phyloP scores from a whole-genome alignment of 345 rosid genomes.

The Nephelium lappaceum region DNA sequence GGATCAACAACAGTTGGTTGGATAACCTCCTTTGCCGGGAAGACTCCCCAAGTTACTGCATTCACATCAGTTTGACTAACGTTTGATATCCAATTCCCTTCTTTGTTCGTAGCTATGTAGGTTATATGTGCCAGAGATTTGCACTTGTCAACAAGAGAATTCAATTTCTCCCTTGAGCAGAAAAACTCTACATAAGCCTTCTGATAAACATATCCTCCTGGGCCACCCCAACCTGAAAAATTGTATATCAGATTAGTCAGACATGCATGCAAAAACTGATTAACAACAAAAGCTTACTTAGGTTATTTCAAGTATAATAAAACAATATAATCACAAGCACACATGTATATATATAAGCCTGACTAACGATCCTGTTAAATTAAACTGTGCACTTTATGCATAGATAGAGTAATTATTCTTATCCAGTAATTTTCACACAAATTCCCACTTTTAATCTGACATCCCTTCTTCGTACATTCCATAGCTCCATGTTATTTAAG shows the following conservation, averaged over 20 bases:
- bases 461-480: background rate
- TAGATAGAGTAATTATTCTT: background rate
- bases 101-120: slow-evolving; percentile 75
- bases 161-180: slow-evolving; percentile 77
- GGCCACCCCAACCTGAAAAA: slow-evolving; percentile 94
- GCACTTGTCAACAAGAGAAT: slow-evolving; percentile 65
- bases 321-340: background rate
- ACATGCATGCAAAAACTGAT: background rate
- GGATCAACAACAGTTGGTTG: slow-evolving; percentile 99
- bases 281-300: background rate
- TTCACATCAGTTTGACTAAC: slow-evolving; percentile 54
- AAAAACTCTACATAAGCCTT: slow-evolving; percentile 96
- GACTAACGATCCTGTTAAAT: too few species aligned
- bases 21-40: slow-evolving; percentile 84
- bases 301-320: background rate
- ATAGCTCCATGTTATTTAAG: background rate
- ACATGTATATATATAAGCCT: background rate
- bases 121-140: slow-evolving; percentile 60
- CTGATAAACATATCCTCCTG: slow-evolving; percentile 94
- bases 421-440: background rate
- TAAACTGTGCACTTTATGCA: background rate
- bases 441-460: background rate
- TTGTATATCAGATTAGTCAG: background rate
- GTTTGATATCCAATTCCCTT: slow-evolving; percentile 65
- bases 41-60: slow-evolving; percentile 97